These are phyloP conservation scores for Rhizoclosmatium sp. DNA, from an alignment of 192 early-diverging fungal species.

Conservation along the genomic window DNA sequence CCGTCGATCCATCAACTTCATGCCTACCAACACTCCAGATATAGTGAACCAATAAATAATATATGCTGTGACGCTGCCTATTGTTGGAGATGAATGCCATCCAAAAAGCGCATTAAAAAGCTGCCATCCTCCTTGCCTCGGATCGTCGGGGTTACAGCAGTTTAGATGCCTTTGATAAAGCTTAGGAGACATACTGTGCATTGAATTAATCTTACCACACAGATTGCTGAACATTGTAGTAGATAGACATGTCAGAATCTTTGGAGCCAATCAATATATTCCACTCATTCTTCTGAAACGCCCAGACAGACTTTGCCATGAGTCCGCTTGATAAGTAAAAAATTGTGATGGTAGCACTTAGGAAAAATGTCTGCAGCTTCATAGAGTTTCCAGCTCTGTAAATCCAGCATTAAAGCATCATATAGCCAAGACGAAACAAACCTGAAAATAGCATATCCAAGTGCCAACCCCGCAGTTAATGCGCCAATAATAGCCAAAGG, in stretches of 20 bases:
- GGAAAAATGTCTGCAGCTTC: slow-evolving; percentile 81
- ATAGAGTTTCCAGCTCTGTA: slow-evolving; percentile 65
- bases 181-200: neutral
- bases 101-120: slow-evolving; percentile 82
- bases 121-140: slow-evolving; percentile 63
- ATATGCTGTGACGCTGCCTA: slow-evolving; percentile 79
- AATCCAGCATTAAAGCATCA: neutral
- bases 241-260: neutral
- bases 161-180: slow-evolving; percentile 37
- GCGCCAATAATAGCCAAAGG: slow-evolving; percentile 82
- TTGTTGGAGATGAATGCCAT: slow-evolving; percentile 78
- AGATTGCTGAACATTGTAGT: slow-evolving; percentile 14
- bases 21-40: slow-evolving; percentile 54
- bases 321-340: slow-evolving; percentile 84
- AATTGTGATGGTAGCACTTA: slow-evolving; percentile 71
- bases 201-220: slow-evolving; percentile 8
- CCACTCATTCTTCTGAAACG: slow-evolving; percentile 71
- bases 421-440: slow-evolving; percentile 32
- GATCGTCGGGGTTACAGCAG: slow-evolving; percentile 65
- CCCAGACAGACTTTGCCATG: slow-evolving; percentile 69
- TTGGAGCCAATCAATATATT: neutral
- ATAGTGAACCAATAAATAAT: slow-evolving; percentile 80
- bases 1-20: slow-evolving; percentile 41
- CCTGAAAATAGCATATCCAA: slow-evolving; percentile 80
- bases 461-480: slow-evolving; percentile 65